phyloP scores from a whole-genome alignment of 2,329 filamentous ascomycete species.

The Fusarium odoratissimum region DNA sequence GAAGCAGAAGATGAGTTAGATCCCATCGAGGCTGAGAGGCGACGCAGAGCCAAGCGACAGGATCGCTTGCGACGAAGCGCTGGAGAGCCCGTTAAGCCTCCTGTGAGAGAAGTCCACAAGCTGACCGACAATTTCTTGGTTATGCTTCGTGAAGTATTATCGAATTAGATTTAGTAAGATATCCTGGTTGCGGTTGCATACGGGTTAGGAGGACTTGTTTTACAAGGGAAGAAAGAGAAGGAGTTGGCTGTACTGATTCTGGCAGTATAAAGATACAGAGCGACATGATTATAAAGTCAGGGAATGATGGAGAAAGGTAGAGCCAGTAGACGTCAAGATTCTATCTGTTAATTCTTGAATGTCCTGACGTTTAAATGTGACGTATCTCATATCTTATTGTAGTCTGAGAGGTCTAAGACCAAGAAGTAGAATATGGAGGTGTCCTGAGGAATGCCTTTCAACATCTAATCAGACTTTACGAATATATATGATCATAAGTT shows the following conservation, averaged over 20 bases:
- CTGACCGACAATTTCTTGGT: constrained; percentile 81
- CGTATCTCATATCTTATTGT: neutral
- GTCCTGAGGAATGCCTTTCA: neutral
- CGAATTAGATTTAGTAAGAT: constrained; percentile 64
- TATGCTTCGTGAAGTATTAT: constrained; percentile 85
- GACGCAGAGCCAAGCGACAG: constrained; percentile 78
- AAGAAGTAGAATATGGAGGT: neutral
- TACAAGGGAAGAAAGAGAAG: constrained; percentile 5
- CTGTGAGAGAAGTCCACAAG: constrained; percentile 82
- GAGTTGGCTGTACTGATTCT: constrained; percentile 15
- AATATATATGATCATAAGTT: neutral
- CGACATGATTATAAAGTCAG: neutral
- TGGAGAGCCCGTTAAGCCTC: constrained; percentile 85
- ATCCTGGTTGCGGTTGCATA: constrained; percentile 20
- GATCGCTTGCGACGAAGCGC: constrained; percentile 83
- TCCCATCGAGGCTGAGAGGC: constrained; percentile 87
- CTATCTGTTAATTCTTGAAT: neutral
- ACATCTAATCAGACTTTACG: no score
- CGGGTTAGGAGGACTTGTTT: neutral
- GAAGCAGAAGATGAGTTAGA: constrained; percentile 83
- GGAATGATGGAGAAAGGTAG: neutral
- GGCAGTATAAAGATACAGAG: constrained; percentile 5
- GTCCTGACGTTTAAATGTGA: neutral
- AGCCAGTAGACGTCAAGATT: constrained; percentile 6
- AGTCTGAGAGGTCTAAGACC: neutral